Base-by-base conservation (phyloP, 2,329 filamentous ascomycete genomes). In the Penicillium brasilianum region DNA sequence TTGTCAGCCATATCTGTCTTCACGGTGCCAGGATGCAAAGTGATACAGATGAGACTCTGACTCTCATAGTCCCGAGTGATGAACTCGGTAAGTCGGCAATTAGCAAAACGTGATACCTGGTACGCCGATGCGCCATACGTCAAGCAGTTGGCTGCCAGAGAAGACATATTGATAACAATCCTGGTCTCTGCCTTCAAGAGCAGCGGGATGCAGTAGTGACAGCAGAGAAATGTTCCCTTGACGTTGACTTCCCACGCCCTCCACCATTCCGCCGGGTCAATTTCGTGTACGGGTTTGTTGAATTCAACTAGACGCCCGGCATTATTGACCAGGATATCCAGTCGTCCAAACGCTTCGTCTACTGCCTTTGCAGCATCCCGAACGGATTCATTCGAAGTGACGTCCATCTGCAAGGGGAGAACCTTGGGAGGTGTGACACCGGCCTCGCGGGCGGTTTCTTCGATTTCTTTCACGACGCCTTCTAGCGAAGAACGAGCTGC, bases 291-390 rank as follows among this genome's bases (percentile, higher is more conserved):
- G 0, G 71, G 70, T 0, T 52, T 61, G 36, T 52, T 61, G 36
- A 60, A 61, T 4, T 49, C 65, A 2, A 73, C 73, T 2, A 77
- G 58, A 22, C 70, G 70, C 0, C 80, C 81, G 0, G 81, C 82
- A 59, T 83, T 83, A 70, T 84, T 83, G 61, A 83, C 66, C 0
- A 85, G 72, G 44, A 84, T 72, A 59, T 84, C 81, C 10, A 84
- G 69, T 4, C 67, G 61, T 5, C 30, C 48, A 9, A 51, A 51
- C 10, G 30, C 48, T 20, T 51, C 48, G 1, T 34, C n/a, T 1
- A 51, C 25, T 22, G 30, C 32, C n/a, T 22, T 22, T 25, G 28
- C 32, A 14, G 32, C 28, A 7, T 30, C 48, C 7, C 3, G 10
- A 18, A 83, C 78, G 22, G 70, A 77, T 1, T 71, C 63, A 36